A percentile compares a stretch with the other conserved stretches of the same genome.
Evolutionary conservation across 202 grass and related monocot species (phyloP).

Genomic region (Dendrocalamus latiflorus): DNA sequence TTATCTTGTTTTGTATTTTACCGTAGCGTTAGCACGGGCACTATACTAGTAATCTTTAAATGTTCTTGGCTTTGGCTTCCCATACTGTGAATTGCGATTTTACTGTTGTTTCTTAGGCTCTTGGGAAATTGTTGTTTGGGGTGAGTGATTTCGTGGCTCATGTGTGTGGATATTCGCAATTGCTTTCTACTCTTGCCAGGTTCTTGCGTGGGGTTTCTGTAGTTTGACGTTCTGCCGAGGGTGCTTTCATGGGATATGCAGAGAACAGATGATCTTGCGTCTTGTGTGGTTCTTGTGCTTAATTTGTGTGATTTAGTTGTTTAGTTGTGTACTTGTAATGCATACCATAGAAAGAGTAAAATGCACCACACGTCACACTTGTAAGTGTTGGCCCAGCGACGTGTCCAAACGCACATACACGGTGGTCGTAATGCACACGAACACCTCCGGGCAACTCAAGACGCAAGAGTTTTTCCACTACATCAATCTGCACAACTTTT

Average conservation of each 20-base stretch:
- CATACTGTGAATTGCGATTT: not conserved
- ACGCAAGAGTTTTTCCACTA: too few species aligned
- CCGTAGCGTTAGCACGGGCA: too few species aligned
- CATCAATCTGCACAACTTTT: too few species aligned
- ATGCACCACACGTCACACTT: too few species aligned
- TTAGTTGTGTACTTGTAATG: not conserved
- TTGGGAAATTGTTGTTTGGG: conserved; percentile 7
- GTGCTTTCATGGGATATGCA: not conserved
- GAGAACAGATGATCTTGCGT: not conserved
- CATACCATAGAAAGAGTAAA: too few species aligned
- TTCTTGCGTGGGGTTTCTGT: not conserved
- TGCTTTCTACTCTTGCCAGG: not conserved
- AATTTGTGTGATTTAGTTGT: not conserved
- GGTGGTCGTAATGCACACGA: too few species aligned
- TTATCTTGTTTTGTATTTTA: too few species aligned
- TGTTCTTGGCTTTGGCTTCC: not conserved
- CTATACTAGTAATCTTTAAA: not conserved
- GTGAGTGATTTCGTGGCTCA: not conserved
- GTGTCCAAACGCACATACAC: too few species aligned
- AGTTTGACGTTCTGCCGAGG: not conserved
- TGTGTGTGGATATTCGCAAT: not conserved
- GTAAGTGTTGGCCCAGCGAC: too few species aligned
- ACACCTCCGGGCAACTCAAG: too few species aligned
- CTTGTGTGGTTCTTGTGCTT: not conserved
- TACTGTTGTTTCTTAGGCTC: conserved; percentile 5